Percentiles rank a stretch among this genome's conserved stretches.
phyloP scores from a whole-genome alignment of 306 rosid species.

The Acmispon strigosus region DNA sequence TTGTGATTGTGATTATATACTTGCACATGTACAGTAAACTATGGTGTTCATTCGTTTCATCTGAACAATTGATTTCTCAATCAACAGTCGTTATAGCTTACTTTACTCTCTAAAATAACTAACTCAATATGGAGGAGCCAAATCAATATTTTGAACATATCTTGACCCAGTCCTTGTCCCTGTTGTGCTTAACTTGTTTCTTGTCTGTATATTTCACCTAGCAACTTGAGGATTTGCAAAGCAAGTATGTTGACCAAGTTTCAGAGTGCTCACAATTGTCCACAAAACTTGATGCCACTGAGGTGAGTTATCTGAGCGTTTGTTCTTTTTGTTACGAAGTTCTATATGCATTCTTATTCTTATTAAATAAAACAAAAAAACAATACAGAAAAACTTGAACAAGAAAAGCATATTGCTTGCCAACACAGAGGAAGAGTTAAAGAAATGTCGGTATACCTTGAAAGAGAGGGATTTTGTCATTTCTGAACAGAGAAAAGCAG shows the following conservation, averaged over 20 bases:
- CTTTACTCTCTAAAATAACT: no score
- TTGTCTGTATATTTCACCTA: conserved; percentile 23
- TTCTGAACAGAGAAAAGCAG: conserved; percentile 87
- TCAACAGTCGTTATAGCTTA: no score
- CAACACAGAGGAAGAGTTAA: conserved; percentile 63
- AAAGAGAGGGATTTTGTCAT: conserved; percentile 74
- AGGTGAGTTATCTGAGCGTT: conserved; percentile 41
- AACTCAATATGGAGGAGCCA: no score
- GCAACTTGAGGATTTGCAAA: conserved; percentile 76
- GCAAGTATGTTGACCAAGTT: conserved; percentile 52
- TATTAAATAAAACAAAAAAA: not conserved
- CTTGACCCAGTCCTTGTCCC: not conserved
- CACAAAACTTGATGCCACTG: conserved; percentile 71
- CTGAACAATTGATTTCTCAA: no score
- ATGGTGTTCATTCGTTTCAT: no score
- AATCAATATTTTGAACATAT: not conserved
- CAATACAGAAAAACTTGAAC: conserved; percentile 55
- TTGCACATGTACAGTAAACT: no score
- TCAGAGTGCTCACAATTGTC: conserved; percentile 62
- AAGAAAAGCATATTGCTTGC: conserved; percentile 61
- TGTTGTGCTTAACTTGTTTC: not conserved
- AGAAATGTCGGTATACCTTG: conserved; percentile 56
- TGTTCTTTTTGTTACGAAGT: not conserved
- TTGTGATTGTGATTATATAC: no score
- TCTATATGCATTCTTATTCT: not conserved